A percentile compares a stretch with the other conserved stretches of the same genome.
Evolutionary conservation across 352 stramenopile species (phyloP).

Genomic region (Phytophthora pini): DNA sequence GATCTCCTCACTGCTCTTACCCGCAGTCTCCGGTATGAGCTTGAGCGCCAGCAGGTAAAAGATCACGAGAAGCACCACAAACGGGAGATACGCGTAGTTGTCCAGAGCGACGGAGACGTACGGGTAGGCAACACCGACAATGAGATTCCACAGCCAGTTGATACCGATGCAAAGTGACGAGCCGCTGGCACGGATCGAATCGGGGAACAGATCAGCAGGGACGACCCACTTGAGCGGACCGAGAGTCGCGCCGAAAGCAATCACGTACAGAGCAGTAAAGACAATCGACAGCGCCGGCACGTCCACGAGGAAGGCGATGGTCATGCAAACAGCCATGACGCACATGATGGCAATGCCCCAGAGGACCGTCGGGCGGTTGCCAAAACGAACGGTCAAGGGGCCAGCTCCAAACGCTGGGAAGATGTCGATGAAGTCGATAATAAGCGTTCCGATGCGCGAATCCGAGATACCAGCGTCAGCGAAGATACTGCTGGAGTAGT

Average conservation of each 20-base stretch:
- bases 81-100: no score
- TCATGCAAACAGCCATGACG: constrained; percentile 53
- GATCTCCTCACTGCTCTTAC: constrained; percentile 64
- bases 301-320: constrained; percentile 45
- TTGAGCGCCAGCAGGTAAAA: constrained; percentile 36
- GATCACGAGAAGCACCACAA: no score
- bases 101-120: constrained; percentile 48
- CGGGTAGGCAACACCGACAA: constrained; percentile 46
- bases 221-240: constrained; percentile 59
- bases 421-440: constrained; percentile 53
- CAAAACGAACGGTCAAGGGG: no score
- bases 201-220: constrained; percentile 56
- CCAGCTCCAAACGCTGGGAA: no score
- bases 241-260: constrained; percentile 47
- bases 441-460: constrained; percentile 24
- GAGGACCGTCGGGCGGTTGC: constrained; percentile 61
- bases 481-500: constrained; percentile 29
- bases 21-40: constrained; percentile 57
- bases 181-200: constrained; percentile 43
- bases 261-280: constrained; percentile 57
- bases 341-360: constrained; percentile 48
- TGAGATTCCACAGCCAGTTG: constrained; percentile 33
- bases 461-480: constrained; percentile 22
- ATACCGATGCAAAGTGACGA: constrained; percentile 44
- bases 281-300: constrained; percentile 41